Evolutionary conservation across 208 protist species (phyloP), one percentile per base, ranked within the genome.

Genomic region (Borovskyia barvae): DNA sequence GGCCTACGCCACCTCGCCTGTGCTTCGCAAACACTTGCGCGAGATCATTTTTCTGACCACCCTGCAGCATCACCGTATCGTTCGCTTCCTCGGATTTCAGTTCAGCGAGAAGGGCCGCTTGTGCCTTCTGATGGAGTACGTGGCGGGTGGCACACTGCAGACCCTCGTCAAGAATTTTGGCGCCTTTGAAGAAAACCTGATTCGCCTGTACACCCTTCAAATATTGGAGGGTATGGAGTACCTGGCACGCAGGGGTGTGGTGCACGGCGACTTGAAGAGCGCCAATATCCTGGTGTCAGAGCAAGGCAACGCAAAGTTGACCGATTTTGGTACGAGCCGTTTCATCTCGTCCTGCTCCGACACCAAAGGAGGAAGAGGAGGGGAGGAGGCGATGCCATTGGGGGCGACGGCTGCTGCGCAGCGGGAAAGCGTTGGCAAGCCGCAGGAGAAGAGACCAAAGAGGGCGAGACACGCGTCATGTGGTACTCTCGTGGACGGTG

Each of bases 111-210:
- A 70, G 5, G 59, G 72, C 5, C 67, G 74, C 25, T 47, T 96
- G 35, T 85, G 85, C 52, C 81, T 97, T 35, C 77, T 97, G 46
- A 79, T 96, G 66, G 90, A 97, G 67, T 96, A 94, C 60, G 81
- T 97, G 14, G 80, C 89, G 5, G 90, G 93, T 26, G 92, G 90
- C 14, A 87, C 73, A 5, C 73, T 97, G 48, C 77, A 84, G 70
- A 80, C 83, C 1, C 70, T 97, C 35, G 84, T 97, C 14, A 66
- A 75, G 37, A 81, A 75, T 35, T 97, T 96, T 50, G 79, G 88
- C 20, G 70, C 73, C 36, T 92, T 95, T 42, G 61, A 92, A 26
- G 85, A 97, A 58, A 92, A 87, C 64, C 59, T 95, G 32, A 81
- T 93, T 55, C 76, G 87, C 14, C 54, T 93, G 6, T 97, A 97